A percentile compares a stretch with the other conserved stretches of the same genome.
Conservation (phyloP, 2,329 filamentous ascomycete species). For the Microcyclosporella mali region DNA sequence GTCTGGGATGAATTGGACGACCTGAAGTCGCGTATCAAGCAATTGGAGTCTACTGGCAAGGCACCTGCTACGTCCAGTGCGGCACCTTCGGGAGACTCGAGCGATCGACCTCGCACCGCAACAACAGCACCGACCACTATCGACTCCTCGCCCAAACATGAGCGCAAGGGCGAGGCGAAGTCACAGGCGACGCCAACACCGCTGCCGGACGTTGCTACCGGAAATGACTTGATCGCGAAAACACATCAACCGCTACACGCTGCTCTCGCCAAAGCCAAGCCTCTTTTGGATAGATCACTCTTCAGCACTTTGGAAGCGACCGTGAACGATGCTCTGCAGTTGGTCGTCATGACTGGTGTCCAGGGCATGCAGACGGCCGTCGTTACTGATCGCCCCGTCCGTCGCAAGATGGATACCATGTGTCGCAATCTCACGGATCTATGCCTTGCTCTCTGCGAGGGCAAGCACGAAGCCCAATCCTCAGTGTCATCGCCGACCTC, state of each 20-base stretch:
- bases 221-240: slow-evolving; percentile 45
- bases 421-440: slow-evolving; percentile 90
- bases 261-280: slow-evolving; percentile 71
- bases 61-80: slow-evolving; percentile 70
- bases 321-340: slow-evolving; percentile 69
- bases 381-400: slow-evolving; percentile 73
- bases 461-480: slow-evolving; percentile 25
- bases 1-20: slow-evolving; percentile 98
- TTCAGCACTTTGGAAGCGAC: slow-evolving; percentile 75
- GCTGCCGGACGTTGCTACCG: slow-evolving; percentile 31
- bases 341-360: slow-evolving; percentile 72
- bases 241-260: slow-evolving; percentile 73
- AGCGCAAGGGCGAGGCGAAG: slow-evolving; percentile 41
- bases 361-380: slow-evolving; percentile 60
- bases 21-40: slow-evolving; percentile 84
- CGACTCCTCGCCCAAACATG: slow-evolving; percentile 79
- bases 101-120: slow-evolving; percentile 81
- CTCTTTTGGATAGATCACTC: slow-evolving; percentile 62
- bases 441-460: slow-evolving; percentile 65
- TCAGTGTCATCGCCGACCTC: slow-evolving; percentile 18
- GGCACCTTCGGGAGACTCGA: slow-evolving; percentile 65
- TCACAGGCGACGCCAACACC: slow-evolving; percentile 35
- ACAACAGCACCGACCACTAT: slow-evolving; percentile 86
- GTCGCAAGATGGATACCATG: slow-evolving; percentile 85
- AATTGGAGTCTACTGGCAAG: slow-evolving; percentile 84